These are phyloP conservation scores for Bolboschoenoplectus hybrid DNA, from an alignment of 202 grass and related monocot genomes.

Conservation along the genomic window DNA sequence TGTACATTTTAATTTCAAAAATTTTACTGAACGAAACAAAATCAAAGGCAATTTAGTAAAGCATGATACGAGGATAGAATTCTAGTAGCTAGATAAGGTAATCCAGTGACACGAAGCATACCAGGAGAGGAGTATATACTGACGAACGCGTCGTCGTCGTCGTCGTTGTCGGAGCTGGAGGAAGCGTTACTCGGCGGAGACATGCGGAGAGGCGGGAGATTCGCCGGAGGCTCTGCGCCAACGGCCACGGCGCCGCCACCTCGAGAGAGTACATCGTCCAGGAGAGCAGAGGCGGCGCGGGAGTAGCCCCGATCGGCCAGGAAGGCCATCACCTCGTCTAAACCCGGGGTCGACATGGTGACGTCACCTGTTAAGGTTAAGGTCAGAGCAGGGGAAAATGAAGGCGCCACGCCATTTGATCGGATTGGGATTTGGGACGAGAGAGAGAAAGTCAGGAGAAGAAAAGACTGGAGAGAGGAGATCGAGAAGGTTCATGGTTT, in stretches of 20 bases:
- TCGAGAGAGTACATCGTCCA: constrained; percentile 69
- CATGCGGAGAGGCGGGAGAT: constrained; percentile 68
- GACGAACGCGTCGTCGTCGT: constrained; percentile 65
- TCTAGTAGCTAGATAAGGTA: constrained; percentile 25
- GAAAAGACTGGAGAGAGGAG: not conserved
- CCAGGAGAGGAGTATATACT: constrained; percentile 81
- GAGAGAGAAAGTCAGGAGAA: not conserved
- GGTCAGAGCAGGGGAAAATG: not conserved
- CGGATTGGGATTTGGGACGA: not conserved
- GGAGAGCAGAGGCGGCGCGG: constrained; percentile 75
- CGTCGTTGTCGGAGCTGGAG: constrained; percentile 62
- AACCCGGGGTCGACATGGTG: constrained; percentile 67
- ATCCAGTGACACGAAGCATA: constrained; percentile 39
- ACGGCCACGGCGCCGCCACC: constrained; percentile 15
- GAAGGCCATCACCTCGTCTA: constrained; percentile 86
- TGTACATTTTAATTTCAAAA: constrained; percentile 14
- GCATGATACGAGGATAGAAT: not conserved
- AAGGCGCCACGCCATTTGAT: constrained; percentile 10
- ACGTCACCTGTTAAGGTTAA: constrained; percentile 4
- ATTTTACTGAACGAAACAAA: not conserved
- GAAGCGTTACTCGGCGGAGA: constrained; percentile 31
- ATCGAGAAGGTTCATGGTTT: not conserved
- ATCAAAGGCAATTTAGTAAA: not conserved
- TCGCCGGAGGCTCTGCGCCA: constrained; percentile 34
- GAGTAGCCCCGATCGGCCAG: constrained; percentile 71